These are phyloP conservation scores for Sclerotinia trifoliorum DNA, from an alignment of 2,329 filamentous ascomycete species.

Conservation along the genomic window DNA sequence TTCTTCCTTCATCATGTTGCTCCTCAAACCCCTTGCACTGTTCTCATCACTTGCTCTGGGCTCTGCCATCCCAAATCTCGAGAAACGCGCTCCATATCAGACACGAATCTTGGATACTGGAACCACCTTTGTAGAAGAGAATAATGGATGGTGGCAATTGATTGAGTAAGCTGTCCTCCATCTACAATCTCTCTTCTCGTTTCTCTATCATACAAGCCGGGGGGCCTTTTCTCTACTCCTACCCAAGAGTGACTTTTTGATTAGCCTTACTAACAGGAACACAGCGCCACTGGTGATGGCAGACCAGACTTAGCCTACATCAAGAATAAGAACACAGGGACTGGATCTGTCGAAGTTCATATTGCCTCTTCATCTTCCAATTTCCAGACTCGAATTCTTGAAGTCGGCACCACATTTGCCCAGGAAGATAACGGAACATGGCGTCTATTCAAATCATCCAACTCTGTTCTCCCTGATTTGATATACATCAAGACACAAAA, in stretches of 20 bases:
- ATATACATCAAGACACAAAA: slow-evolving; percentile 16
- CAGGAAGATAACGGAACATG: slow-evolving; percentile 19
- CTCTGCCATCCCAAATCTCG: not conserved
- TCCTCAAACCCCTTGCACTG: not conserved
- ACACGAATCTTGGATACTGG: slow-evolving; percentile 14
- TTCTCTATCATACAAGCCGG: not conserved
- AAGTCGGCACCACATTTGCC: slow-evolving; percentile 3
- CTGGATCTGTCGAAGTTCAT: slow-evolving; percentile 21
- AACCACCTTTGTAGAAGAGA: slow-evolving; percentile 18
- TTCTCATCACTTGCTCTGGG: not conserved
- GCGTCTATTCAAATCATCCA: slow-evolving; percentile 7
- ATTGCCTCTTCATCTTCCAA: slow-evolving; percentile 15
- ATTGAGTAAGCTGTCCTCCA: slow-evolving; percentile 13
- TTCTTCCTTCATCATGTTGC: not conserved
- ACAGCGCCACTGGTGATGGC: slow-evolving; percentile 10
- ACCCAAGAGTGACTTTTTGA: not conserved
- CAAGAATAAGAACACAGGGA: slow-evolving; percentile 16
- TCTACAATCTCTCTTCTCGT: not conserved
- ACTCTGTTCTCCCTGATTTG: slow-evolving; percentile 4
- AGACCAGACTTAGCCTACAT: slow-evolving; percentile 14
- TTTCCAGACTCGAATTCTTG: slow-evolving; percentile 17
- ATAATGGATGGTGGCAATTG: slow-evolving; percentile 24
- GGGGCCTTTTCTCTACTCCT: not conserved
- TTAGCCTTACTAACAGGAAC: not conserved
- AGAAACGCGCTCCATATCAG: slow-evolving; percentile 16